Percentiles rank a stretch among this genome's conserved stretches.
These are phyloP conservation scores for Botryotinia globosa DNA, from an alignment of 2,329 filamentous ascomycete species.

Conservation along the genomic window DNA sequence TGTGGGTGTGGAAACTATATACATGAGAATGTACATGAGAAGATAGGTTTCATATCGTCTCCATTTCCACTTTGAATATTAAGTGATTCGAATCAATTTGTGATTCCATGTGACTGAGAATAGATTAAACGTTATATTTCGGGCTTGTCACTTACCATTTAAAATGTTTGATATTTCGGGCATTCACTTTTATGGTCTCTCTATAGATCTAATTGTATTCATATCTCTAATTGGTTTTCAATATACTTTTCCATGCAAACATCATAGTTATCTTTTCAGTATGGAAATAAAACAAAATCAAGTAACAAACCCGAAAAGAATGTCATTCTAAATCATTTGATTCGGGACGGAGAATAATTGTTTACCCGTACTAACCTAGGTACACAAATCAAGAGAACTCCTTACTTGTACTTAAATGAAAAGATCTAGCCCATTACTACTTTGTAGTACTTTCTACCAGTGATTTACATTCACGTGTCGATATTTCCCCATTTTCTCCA, in stretches of 20 bases:
- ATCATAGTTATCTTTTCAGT: neutral
- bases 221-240: neutral
- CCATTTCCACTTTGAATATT: accelerated
- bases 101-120: neutral
- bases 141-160: neutral
- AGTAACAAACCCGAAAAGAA: neutral
- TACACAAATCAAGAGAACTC: neutral
- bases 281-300: neutral
- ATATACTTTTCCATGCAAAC: neutral
- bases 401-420: neutral
- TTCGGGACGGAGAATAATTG: neutral
- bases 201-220: neutral
- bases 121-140: neutral
- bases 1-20: neutral
- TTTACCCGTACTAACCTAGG: neutral
- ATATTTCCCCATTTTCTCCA: neutral
- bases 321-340: neutral
- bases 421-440: neutral
- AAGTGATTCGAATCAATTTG: neutral
- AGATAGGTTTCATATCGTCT: neutral
- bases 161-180: neutral
- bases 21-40: neutral
- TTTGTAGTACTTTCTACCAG: neutral
- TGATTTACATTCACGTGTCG: conserved; percentile 3
- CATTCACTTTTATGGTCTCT: neutral